Conservation (phyloP, 129 eudicot genomes). For the Heracleum sosnowskyi region DNA sequence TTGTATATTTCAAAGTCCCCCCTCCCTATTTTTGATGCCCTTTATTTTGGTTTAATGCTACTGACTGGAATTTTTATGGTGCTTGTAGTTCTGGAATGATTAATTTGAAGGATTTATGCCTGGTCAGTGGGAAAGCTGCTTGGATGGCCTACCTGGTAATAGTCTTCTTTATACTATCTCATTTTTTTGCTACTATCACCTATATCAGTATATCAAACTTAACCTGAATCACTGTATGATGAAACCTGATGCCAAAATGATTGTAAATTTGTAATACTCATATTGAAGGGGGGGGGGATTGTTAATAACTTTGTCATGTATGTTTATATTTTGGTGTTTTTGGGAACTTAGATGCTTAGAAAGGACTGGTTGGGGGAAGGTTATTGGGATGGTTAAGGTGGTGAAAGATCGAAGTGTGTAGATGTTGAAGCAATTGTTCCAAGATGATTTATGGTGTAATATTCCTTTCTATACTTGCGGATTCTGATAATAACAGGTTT, state of each 20-base stretch:
- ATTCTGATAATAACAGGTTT: no score
- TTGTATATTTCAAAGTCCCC: neutral
- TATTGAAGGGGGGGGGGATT: neutral
- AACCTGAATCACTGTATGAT: neutral
- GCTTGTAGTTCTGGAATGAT: slow-evolving; percentile 75
- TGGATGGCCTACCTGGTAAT: slow-evolving; percentile 99
- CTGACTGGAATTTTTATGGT: neutral
- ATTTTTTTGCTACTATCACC: neutral
- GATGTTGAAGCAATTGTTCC: neutral
- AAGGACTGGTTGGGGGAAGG: neutral
- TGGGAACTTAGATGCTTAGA: neutral
- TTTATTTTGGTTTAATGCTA: neutral
- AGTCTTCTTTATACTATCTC: neutral
- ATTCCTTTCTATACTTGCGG: no score
- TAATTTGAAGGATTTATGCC: slow-evolving; percentile 69
- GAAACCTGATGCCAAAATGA: neutral
- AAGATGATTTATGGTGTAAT: neutral
- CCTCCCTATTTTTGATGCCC: neutral
- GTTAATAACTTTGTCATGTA: neutral
- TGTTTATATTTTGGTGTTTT: neutral
- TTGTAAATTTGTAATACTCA: neutral
- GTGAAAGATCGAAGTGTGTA: neutral
- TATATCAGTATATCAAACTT: neutral
- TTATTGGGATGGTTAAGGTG: neutral
- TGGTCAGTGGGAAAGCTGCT: slow-evolving; percentile 97